phyloP scores from a whole-genome alignment of 75 land plant genomes.

The Larix kaempferi region DNA sequence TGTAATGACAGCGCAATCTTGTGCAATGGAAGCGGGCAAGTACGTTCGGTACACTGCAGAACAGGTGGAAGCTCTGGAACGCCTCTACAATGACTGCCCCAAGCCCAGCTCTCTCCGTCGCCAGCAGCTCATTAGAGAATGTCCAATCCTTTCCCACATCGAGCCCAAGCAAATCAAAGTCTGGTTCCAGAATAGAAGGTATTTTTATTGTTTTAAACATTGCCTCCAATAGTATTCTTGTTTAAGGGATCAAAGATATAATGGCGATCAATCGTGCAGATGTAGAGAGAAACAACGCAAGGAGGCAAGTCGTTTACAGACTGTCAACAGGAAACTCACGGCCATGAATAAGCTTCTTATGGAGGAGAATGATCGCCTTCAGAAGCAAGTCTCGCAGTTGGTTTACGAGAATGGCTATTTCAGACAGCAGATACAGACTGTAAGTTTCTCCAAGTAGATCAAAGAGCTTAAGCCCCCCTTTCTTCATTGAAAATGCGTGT shows the following conservation, averaged over 20 bases:
- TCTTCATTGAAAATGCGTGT: background rate
- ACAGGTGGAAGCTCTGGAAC: conserved; percentile 87
- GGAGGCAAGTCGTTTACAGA: conserved; percentile 77
- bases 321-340: conserved; percentile 82
- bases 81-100: conserved; percentile 79
- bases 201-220: background rate
- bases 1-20: too few relatives aligned
- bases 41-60: conserved; percentile 78
- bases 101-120: conserved; percentile 79
- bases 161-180: conserved; percentile 96
- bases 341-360: conserved; percentile 92
- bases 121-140: conserved; percentile 78
- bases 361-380: conserved; percentile 93
- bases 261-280: conserved; percentile 22
- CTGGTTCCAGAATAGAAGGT: conserved; percentile 94
- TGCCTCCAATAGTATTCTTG: too few relatives aligned
- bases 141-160: conserved; percentile 71
- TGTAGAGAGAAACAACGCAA: conserved; percentile 94
- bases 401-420: conserved; percentile 76
- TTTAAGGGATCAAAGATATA: too few relatives aligned
- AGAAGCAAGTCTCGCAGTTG: conserved; percentile 88
- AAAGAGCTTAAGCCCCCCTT: background rate
- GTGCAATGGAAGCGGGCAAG: conserved; percentile 58
- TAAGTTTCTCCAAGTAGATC: conserved; percentile 3
- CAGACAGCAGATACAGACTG: conserved; percentile 61